Percentiles rank a stretch among this genome's conserved stretches.
Conservation (phyloP, 2,329 filamentous ascomycete genomes). For the Onygenales sp. region DNA sequence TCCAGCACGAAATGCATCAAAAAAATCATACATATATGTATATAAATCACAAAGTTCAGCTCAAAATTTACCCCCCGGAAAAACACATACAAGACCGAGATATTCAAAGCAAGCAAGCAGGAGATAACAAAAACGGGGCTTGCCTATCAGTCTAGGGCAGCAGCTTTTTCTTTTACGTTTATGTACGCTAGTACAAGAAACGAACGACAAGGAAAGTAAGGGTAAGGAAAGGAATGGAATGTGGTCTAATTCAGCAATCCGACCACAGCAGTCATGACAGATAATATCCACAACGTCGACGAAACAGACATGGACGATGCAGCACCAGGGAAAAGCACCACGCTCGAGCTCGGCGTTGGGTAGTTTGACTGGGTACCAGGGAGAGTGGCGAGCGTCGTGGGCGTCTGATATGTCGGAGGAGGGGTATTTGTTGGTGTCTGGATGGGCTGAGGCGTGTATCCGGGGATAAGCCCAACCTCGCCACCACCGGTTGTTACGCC, state of each 20-base stretch:
- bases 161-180: too few species aligned
- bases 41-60: too few species aligned
- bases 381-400: slow-evolving; percentile 13
- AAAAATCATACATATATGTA: too few species aligned
- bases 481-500: slow-evolving; percentile 14
- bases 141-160: too few species aligned
- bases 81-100: too few species aligned
- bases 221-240: neutral
- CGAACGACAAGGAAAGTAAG: neutral
- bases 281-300: slow-evolving; percentile 6
- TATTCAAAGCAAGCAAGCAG: neutral
- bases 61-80: too few species aligned
- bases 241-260: slow-evolving; percentile 8
- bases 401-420: slow-evolving; percentile 11
- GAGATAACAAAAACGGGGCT: neutral
- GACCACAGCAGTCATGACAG: slow-evolving; percentile 3
- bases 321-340: slow-evolving; percentile 8
- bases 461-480: slow-evolving; percentile 25
- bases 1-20: too few species aligned
- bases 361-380: slow-evolving; percentile 2
- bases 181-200: neutral
- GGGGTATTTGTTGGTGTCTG: slow-evolving; percentile 7
- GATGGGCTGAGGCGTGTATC: slow-evolving; percentile 7
- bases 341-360: slow-evolving; percentile 3
- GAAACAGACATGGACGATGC: slow-evolving; percentile 8